Percentiles rank a stretch among this genome's conserved stretches.
These are phyloP conservation scores for Colletotrichum nymphaeae DNA, from an alignment of 2,329 filamentous ascomycete genomes.

Conservation along the genomic window DNA sequence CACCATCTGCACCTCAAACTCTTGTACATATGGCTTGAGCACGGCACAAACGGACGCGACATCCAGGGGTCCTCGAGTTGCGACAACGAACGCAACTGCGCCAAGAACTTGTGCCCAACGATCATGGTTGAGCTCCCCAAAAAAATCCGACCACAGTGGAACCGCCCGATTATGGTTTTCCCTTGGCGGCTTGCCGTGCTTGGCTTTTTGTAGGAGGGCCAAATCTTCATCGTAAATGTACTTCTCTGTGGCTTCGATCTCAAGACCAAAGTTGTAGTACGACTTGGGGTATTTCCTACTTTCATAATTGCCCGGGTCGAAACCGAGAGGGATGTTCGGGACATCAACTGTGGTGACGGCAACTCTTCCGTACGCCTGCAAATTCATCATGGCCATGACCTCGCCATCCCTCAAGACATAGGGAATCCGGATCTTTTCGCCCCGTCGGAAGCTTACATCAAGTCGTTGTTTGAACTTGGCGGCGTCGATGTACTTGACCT, in stretches of 20 bases:
- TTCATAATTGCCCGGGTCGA: slow-evolving; percentile 78
- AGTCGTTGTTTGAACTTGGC: slow-evolving; percentile 69
- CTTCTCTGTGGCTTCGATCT: slow-evolving; percentile 65
- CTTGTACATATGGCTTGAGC: slow-evolving; percentile 69
- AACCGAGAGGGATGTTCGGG: slow-evolving; percentile 74
- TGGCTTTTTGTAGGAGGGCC: slow-evolving; percentile 51
- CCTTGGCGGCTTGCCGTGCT: slow-evolving; percentile 53
- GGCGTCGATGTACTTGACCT: slow-evolving; percentile 68
- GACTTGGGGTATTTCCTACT: slow-evolving; percentile 75
- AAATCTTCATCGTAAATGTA: slow-evolving; percentile 69
- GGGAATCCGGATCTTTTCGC: slow-evolving; percentile 57
- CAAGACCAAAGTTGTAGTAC: slow-evolving; percentile 73
- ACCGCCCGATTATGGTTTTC: slow-evolving; percentile 60
- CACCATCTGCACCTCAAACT: slow-evolving; percentile 70
- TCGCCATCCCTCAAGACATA: slow-evolving; percentile 72
- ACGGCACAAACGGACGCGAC: slow-evolving; percentile 64
- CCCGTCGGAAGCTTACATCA: slow-evolving; percentile 64
- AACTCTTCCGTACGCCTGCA: slow-evolving; percentile 70
- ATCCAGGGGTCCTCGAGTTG: slow-evolving; percentile 69
- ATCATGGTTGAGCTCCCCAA: slow-evolving; percentile 66
- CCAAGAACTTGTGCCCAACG: slow-evolving; percentile 75
- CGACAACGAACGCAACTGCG: slow-evolving; percentile 71
- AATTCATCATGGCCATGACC: slow-evolving; percentile 74
- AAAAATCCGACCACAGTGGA: slow-evolving; percentile 80
- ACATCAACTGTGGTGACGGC: slow-evolving; percentile 64